phyloP scores from a whole-genome alignment of 345 rosid genomes.

The Eucalyptus tenuipes region DNA sequence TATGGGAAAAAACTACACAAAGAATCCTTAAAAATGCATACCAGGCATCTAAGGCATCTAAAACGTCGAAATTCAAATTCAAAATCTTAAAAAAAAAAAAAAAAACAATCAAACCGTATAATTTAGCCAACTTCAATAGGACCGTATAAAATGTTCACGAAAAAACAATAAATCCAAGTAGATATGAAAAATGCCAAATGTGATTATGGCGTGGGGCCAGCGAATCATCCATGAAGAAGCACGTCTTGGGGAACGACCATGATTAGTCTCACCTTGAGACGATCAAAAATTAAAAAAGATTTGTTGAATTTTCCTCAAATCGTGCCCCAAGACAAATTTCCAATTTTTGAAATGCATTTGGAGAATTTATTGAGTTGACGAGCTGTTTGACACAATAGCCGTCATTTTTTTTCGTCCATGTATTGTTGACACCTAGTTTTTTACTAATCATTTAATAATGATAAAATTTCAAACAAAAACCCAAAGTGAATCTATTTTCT shows the following conservation, averaged over 20 bases:
- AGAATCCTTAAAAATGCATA: background rate
- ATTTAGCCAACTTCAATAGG: background rate
- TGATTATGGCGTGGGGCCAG: too few species aligned
- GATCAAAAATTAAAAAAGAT: background rate
- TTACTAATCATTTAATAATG: too few species aligned
- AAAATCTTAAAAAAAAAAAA: background rate
- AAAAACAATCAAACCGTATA: background rate
- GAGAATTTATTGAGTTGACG: background rate
- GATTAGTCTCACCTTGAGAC: too few species aligned
- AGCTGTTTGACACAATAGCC: background rate
- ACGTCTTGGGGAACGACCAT: too few species aligned
- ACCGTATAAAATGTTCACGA: background rate
- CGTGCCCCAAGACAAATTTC: background rate
- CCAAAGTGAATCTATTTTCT: too few species aligned
- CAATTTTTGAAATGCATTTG: background rate
- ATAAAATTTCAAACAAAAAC: too few species aligned
- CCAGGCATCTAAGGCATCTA: background rate
- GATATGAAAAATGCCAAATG: background rate
- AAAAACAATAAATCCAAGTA: background rate
- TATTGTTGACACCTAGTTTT: too few species aligned
- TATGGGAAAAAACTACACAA: background rate
- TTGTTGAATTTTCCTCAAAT: background rate
- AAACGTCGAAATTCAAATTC: background rate
- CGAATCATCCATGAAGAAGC: too few species aligned
- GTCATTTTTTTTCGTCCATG: background rate